Base-by-base conservation (phyloP, 2,329 filamentous ascomycete species). In the Botrytis pseudocinerea region DNA sequence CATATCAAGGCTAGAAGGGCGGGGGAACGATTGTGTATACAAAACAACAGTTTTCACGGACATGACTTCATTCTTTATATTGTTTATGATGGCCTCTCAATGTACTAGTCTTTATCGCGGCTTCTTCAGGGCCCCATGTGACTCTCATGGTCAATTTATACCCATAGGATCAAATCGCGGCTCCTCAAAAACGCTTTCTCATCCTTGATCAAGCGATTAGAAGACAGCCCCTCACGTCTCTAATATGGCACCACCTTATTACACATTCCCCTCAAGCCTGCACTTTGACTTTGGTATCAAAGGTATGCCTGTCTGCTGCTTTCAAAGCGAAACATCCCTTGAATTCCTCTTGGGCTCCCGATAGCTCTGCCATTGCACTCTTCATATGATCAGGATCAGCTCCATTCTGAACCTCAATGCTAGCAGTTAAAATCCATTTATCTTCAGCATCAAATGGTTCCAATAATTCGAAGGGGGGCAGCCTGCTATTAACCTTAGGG, bases 381-480 rank as follows among this genome's bases (percentile, higher is more conserved):
- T 85, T 83, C 44, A 90, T 84, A 78, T 88, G 87, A 8, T 77
- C 77, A 0, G 88, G 88, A 69, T 87, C 85, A 76, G 84, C 87
- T 70, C 89, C 87, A 73, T 90, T 87, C 12, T 85, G 76, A 3
- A 90, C 87, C 69, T 87, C 83, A 2, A 84, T 81, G 73, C 85
- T 88, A 73, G 89, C 85, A 51, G 84, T 84, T 44, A 91, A 82
- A 69, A 88, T 84, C 89, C 89, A 91, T 63, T 85, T 85, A 48
- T 82, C 80, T 32, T 82, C 79, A 69, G 83, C 80, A 76, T 89
- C 87, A 25, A 88, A 81, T 0, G 84, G 85, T 2, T 84, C 80
- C 12, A 89, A 81, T 0, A 82, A 79, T 4, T 85, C 82, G 81
- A 85, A 88, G 0, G 85, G 75, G 0, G 87, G 86, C 0, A 90